phyloP scores from a whole-genome alignment of 345 rosid genomes.

The Gynandropsis gynandra region DNA sequence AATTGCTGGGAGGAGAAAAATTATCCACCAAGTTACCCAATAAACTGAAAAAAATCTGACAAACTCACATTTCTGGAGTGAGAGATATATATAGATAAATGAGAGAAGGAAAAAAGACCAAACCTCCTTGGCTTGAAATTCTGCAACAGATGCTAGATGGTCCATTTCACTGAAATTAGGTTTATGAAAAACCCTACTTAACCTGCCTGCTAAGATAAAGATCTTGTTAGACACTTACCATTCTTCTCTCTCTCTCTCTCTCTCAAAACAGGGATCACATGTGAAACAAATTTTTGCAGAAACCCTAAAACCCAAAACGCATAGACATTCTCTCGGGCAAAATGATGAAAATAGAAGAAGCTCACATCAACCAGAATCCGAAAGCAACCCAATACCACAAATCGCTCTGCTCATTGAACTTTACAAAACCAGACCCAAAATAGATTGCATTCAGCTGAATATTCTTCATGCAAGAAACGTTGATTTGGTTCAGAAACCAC shows the following conservation, averaged over 20 bases:
- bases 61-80: too few species aligned
- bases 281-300: conserved; percentile 16
- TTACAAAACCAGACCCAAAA: conserved; percentile 16
- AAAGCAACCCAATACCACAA: conserved; percentile 20
- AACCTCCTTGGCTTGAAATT: conserved; percentile 5
- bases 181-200: conserved; percentile 15
- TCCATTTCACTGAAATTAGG: conserved; percentile 35
- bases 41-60: conserved; percentile 3
- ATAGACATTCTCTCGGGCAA: not conserved
- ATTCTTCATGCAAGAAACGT: conserved; percentile 9
- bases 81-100: not conserved
- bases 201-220: not conserved
- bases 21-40: not conserved
- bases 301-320: conserved; percentile 26
- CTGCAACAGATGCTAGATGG: conserved; percentile 32
- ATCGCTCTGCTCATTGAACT: conserved; percentile 17
- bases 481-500: conserved; percentile 8
- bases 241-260: conserved; percentile 23
- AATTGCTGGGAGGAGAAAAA: not conserved
- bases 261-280: not conserved
- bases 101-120: not conserved
- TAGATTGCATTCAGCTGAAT: not conserved
- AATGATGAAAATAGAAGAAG: too few species aligned
- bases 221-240: conserved; percentile 12
- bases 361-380: conserved; percentile 10